Conservation (phyloP, 768 basidiomycete species). For the Macrocybe gigantea region DNA sequence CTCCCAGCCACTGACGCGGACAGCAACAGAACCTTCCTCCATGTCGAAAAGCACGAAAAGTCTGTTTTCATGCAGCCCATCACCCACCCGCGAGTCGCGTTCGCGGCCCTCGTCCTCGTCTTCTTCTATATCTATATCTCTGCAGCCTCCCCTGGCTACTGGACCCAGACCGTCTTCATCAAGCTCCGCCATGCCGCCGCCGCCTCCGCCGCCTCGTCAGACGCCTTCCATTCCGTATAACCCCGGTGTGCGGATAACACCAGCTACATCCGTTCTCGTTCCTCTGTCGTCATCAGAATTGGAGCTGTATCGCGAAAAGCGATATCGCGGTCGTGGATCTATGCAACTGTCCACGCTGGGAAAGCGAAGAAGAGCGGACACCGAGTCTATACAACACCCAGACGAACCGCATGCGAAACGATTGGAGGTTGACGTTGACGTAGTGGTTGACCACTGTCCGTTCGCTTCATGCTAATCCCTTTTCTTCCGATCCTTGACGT, state of each 20-base stretch:
- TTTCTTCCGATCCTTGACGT: slow-evolving; percentile 1
- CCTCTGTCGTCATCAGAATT: slow-evolving; percentile 63
- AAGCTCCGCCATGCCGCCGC: slow-evolving; percentile 25
- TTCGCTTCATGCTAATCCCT: slow-evolving; percentile 10
- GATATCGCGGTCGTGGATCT: slow-evolving; percentile 52
- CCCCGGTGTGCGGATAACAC: slow-evolving; percentile 55
- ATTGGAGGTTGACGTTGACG: slow-evolving; percentile 61
- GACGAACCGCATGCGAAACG: slow-evolving; percentile 41
- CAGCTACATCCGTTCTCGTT: slow-evolving; percentile 53
- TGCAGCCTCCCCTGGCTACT: slow-evolving; percentile 7
- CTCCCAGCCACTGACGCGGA: slow-evolving; percentile 23
- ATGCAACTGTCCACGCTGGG: slow-evolving; percentile 31
- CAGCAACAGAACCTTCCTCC: slow-evolving; percentile 10
- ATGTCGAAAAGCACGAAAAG: slow-evolving; percentile 10
- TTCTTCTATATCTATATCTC: slow-evolving; percentile 20
- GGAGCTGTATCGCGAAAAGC: slow-evolving; percentile 49
- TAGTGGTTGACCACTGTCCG: slow-evolving; percentile 77
- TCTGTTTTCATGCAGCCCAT: slow-evolving; percentile 17
- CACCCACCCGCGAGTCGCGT: slow-evolving; percentile 19
- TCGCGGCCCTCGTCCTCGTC: slow-evolving; percentile 33
- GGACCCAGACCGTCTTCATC: slow-evolving; percentile 14
- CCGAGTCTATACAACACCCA: slow-evolving; percentile 27
- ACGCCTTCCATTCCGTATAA: slow-evolving; percentile 51
- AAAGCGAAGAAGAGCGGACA: slow-evolving; percentile 21
- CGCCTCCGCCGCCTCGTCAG: slow-evolving; percentile 23